Conservation (phyloP, 2,329 filamentous ascomycete species). For the Delphinella strobiligena region DNA sequence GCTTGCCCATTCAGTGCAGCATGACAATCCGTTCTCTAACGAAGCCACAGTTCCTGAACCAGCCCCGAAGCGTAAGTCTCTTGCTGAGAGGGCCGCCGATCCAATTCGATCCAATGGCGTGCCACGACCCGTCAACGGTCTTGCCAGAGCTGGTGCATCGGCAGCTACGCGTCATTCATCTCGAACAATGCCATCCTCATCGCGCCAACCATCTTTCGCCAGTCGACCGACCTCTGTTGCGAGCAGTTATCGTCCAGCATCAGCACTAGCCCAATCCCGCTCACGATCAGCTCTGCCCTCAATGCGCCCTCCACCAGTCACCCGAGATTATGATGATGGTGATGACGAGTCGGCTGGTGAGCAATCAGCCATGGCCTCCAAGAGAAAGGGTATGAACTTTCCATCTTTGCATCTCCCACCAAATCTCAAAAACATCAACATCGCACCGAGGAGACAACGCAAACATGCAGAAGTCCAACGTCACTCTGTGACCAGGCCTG, state of each 20-base stretch:
- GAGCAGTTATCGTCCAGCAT: conserved; percentile 9
- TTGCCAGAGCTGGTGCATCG: conserved; percentile 4
- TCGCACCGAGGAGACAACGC: not conserved
- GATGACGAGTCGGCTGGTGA: conserved; percentile 23
- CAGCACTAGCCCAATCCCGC: not conserved
- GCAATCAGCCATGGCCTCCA: conserved; percentile 21
- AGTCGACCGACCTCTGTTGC: conserved; percentile 10
- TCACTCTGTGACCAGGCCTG: not conserved
- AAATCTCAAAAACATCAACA: not conserved
- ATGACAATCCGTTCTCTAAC: conserved; percentile 15
- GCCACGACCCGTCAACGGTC: conserved; percentile 7
- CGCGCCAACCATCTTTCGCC: conserved; percentile 10
- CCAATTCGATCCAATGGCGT: conserved; percentile 9
- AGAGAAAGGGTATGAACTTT: conserved; percentile 41
- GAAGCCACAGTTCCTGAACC: conserved; percentile 31
- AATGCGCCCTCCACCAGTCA: not conserved
- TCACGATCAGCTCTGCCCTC: conserved; percentile 1
- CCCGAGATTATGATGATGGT: conserved; percentile 5
- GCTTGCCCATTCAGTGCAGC: conserved; percentile 3
- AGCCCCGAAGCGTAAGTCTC: conserved; percentile 39
- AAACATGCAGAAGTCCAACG: not conserved
- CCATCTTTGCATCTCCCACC: conserved; percentile 18
- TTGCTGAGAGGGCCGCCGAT: conserved; percentile 36
- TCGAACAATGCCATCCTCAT: conserved; percentile 8
- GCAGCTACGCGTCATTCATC: conserved; percentile 5